Conservation (phyloP, 2,329 filamentous ascomycete genomes). For the Fonsecaea erecta region DNA sequence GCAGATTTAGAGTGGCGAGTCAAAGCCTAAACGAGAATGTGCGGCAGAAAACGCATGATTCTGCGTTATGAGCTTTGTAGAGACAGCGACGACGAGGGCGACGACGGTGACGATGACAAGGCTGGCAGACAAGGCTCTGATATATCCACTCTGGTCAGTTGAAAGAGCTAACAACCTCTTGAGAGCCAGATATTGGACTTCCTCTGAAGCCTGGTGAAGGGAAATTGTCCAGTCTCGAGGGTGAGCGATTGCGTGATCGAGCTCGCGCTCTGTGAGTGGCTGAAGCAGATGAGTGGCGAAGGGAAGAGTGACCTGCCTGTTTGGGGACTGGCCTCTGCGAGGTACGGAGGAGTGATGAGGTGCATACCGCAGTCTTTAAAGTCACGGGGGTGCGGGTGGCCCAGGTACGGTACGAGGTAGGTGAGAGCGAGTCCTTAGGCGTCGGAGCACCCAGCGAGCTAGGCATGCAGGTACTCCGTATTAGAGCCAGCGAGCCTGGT, state of each 20-base stretch:
- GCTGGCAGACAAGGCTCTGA: neutral
- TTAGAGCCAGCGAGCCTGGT: too few species aligned
- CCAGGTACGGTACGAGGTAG: too few species aligned
- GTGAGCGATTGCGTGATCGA: conserved; percentile 1
- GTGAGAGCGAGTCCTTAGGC: too few species aligned
- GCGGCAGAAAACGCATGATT: neutral
- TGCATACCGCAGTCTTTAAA: neutral
- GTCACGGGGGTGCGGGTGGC: neutral
- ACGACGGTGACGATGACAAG: neutral
- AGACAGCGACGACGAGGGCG: neutral
- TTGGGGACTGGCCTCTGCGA: neutral
- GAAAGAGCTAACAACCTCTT: neutral
- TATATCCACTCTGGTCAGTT: neutral
- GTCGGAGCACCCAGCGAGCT: too few species aligned
- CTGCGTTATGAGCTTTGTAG: neutral
- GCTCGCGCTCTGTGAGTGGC: neutral
- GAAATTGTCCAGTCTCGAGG: conserved; percentile 3
- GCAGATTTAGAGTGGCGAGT: neutral
- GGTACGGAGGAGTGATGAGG: neutral
- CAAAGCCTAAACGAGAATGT: conserved; percentile 1
- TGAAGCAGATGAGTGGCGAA: neutral
- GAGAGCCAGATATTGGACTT: neutral
- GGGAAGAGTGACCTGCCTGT: neutral
- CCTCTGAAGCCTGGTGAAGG: neutral
- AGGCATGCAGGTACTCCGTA: too few species aligned